These are phyloP conservation scores for Leptographium galeiforme DNA, from an alignment of 2,329 filamentous ascomycete species.

Conservation along the genomic window DNA sequence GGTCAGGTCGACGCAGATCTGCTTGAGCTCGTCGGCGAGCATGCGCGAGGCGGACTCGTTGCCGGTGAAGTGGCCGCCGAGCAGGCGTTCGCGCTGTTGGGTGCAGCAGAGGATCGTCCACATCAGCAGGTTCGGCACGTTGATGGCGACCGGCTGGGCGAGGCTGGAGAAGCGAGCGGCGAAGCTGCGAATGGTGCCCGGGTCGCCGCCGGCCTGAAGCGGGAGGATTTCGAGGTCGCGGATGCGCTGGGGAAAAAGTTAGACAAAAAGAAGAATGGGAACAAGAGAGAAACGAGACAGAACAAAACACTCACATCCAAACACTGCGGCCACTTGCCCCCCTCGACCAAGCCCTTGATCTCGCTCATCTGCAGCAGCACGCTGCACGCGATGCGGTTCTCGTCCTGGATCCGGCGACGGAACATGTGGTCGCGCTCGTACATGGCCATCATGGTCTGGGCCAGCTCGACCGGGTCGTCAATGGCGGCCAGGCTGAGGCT, in stretches of 20 bases:
- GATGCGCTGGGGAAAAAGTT: constrained; percentile 40
- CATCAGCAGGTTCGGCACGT: constrained; percentile 80
- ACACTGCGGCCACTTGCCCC: constrained; percentile 40
- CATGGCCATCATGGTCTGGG: constrained; percentile 48
- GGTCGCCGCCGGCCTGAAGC: constrained; percentile 58
- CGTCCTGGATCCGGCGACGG: constrained; percentile 41
- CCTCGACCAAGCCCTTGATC: constrained; percentile 44
- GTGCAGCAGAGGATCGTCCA: constrained; percentile 87
- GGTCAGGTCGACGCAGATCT: constrained; percentile 79
- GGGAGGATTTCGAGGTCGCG: constrained; percentile 66
- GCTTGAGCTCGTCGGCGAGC: constrained; percentile 59
- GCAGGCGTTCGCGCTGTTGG: constrained; percentile 59
- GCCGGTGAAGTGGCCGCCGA: constrained; percentile 59
- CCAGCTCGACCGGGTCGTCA: constrained; percentile 47
- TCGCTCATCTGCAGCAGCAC: constrained; percentile 47
- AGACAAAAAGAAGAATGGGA: neutral
- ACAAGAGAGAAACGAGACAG: neutral
- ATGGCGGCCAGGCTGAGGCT: constrained; percentile 49
- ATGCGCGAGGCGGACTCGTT: constrained; percentile 49
- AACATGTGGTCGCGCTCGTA: constrained; percentile 50
- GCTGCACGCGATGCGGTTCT: constrained; percentile 42
- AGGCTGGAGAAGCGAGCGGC: constrained; percentile 71
- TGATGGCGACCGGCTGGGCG: constrained; percentile 70
- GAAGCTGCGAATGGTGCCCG: constrained; percentile 63
- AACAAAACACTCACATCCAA: constrained; percentile 37